Conservation (phyloP, 805 yeast genomes). For the Ogataea ramenticola region DNA sequence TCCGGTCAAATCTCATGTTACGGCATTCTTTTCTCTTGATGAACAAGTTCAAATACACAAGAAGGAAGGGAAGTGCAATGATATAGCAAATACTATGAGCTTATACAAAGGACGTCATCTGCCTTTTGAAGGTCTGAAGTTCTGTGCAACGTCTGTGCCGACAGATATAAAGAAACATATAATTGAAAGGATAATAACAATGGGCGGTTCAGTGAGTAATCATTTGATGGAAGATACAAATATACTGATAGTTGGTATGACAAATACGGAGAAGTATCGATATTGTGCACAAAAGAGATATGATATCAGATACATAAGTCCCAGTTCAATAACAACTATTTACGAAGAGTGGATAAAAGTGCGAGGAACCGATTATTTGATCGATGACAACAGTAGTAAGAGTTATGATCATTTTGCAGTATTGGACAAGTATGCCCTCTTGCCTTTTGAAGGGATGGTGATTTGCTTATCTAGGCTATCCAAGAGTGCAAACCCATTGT, state of each 20-base stretch:
- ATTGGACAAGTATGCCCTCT: conserved; percentile 21
- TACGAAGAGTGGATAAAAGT: conserved; percentile 50
- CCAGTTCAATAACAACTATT: conserved; percentile 36
- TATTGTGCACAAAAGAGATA: conserved; percentile 42
- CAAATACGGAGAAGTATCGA: conserved; percentile 47
- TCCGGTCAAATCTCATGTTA: too few relatives aligned
- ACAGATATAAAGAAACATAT: conserved; percentile 34
- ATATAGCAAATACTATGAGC: not conserved
- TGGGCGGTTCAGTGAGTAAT: conserved; percentile 54
- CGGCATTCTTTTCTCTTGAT: too few relatives aligned
- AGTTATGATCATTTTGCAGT: not conserved
- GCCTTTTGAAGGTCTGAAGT: conserved; percentile 12
- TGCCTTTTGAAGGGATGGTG: conserved; percentile 37
- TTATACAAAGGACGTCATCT: not conserved
- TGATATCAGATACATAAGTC: conserved; percentile 51
- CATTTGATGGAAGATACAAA: conserved; percentile 58
- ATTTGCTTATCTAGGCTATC: conserved; percentile 38
- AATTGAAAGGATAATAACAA: conserved; percentile 35
- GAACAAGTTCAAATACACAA: not conserved
- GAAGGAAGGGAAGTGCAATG: not conserved
- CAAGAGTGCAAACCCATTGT: conserved; percentile 12
- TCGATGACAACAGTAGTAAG: not conserved
- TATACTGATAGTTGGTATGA: conserved; percentile 51
- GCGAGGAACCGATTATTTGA: not conserved
- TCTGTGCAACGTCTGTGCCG: conserved; percentile 52